Evolutionary conservation across 2,329 filamentous ascomycete species (phyloP), one percentile per base, ranked within the genome.

Genomic region (Rugonectria rugulosa): DNA sequence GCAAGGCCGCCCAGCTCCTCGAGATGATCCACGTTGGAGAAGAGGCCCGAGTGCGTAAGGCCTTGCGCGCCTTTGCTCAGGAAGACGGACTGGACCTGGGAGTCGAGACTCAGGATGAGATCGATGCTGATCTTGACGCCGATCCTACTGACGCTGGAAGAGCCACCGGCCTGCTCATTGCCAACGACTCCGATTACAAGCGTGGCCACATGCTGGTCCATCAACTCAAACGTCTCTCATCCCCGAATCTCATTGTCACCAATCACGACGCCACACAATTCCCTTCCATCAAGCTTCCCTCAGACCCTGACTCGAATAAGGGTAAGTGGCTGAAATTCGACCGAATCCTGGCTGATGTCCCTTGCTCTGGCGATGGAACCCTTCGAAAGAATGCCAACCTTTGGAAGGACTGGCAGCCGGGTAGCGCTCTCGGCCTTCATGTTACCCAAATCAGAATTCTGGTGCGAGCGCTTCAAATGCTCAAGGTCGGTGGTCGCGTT

Each of bases 221-320:
- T 74, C 95, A 99, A 76, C 90, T 98, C 68, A 99, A 99, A 82
- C 90, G 95, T 59, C 82, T 99, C 45, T 97, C 94, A 60, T 98
- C 95, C 5, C 94, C 95, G 3, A 99, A 99, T 73, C 81, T 99
- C 64, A 89, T 99, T 60, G 94, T 99, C 59, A 98, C 92, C 36
- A 98, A 99, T 73, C 94, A 99, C 77, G 95, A 99, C 74, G 95
- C 95, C 36, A 97, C 93, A 5, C 87, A 96, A 73, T 99, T 93
- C 75, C 95, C 95, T 3, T 92, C 93, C 1, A 92, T 99, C 69
- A 91, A 89, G 70, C 83, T 98, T n/a, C 88, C 87, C 11, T 78
- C 81, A 4, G 77, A 81, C n/a, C 71, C 79, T 17, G 81, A 84
- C 61, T 79, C 78, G 26, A 77, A 77, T 21, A 79, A 80, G 63